These are phyloP conservation scores for Talaromyces stipitatus DNA, from an alignment of 495 filamentous ascomycete genomes.

Conservation along the genomic window DNA sequence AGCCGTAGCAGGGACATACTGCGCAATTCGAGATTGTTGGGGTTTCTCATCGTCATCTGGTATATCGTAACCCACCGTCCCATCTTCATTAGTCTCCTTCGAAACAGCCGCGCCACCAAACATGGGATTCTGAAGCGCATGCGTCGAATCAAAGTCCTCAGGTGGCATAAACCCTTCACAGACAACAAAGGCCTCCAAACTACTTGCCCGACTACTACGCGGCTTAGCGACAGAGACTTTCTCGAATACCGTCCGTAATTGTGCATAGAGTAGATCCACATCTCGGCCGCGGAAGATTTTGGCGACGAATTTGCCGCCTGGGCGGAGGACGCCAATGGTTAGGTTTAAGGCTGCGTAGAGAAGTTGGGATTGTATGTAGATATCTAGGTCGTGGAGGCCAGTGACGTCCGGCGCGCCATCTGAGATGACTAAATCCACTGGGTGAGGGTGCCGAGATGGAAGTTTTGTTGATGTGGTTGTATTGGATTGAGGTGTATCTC, in stretches of 20 bases:
- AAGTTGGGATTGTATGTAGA: constrained; percentile 93
- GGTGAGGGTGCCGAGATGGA: constrained; percentile 45
- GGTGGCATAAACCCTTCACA: constrained; percentile 75
- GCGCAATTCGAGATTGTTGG: background rate
- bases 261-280: constrained; percentile 85
- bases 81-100: constrained; percentile 41
- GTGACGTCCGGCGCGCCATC: constrained; percentile 97
- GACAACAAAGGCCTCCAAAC: constrained; percentile 92
- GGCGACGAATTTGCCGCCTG: constrained; percentile 91
- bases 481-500: constrained; percentile 32
- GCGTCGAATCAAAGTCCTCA: constrained; percentile 21
- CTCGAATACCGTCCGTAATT: constrained; percentile 84
- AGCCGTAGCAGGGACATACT: background rate
- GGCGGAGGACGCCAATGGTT: constrained; percentile 80
- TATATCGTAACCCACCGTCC: constrained; percentile 56
- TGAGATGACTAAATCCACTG: constrained; percentile 85
- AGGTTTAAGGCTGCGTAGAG: constrained; percentile 91
- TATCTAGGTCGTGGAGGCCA: constrained; percentile 92
- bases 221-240: constrained; percentile 88
- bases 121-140: constrained; percentile 37
- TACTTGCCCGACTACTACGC: constrained; percentile 84
- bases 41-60: constrained; percentile 37
- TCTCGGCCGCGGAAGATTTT: constrained; percentile 96
- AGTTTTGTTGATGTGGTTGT: constrained; percentile 28
- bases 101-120: constrained; percentile 34